These are phyloP conservation scores for Letharia columbiana DNA, from an alignment of 495 filamentous ascomycete species.

Conservation along the genomic window DNA sequence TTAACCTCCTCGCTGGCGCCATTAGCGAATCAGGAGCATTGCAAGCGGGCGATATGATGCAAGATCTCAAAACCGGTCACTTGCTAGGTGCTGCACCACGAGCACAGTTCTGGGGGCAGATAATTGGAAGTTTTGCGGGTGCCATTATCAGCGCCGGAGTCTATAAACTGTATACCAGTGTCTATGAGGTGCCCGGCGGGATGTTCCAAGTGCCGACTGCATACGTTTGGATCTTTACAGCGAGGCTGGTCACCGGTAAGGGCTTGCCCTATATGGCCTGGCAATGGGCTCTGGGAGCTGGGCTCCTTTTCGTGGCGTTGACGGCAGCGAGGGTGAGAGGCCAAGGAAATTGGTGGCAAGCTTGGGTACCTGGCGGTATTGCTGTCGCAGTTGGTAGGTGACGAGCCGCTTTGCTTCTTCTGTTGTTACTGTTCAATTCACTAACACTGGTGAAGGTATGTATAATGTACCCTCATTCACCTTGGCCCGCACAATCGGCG, in stretches of 20 bases:
- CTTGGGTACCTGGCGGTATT: slow-evolving; percentile 80
- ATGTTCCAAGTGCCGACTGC: slow-evolving; percentile 91
- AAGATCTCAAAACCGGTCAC: slow-evolving; percentile 96
- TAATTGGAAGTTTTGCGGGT: slow-evolving; percentile 83
- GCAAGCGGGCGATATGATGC: slow-evolving; percentile 96
- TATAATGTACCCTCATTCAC: slow-evolving; percentile 97
- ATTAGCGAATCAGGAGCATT: slow-evolving; percentile 80
- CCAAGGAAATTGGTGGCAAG: slow-evolving; percentile 29
- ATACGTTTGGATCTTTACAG: slow-evolving; percentile 96
- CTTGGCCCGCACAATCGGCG: slow-evolving; percentile 78
- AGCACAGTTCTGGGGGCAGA: slow-evolving; percentile 93
- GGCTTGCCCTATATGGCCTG: slow-evolving; percentile 75
- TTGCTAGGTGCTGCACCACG: slow-evolving; percentile 83
- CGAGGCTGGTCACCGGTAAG: slow-evolving; percentile 84
- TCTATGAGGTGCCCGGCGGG: slow-evolving; percentile 79
- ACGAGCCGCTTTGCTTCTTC: background rate
- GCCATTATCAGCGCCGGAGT: slow-evolving; percentile 80
- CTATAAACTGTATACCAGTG: slow-evolving; percentile 83
- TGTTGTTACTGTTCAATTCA: background rate
- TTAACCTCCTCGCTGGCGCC: slow-evolving; percentile 91
- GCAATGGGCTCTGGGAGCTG: slow-evolving; percentile 65
- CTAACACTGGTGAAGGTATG: slow-evolving; percentile 55
- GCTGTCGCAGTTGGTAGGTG: slow-evolving; percentile 75
- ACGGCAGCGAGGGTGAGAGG: slow-evolving; percentile 60
- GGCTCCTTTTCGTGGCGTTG: slow-evolving; percentile 55